phyloP scores from a whole-genome alignment of 306 rosid species.

The Casuarina cunninghamiana region DNA sequence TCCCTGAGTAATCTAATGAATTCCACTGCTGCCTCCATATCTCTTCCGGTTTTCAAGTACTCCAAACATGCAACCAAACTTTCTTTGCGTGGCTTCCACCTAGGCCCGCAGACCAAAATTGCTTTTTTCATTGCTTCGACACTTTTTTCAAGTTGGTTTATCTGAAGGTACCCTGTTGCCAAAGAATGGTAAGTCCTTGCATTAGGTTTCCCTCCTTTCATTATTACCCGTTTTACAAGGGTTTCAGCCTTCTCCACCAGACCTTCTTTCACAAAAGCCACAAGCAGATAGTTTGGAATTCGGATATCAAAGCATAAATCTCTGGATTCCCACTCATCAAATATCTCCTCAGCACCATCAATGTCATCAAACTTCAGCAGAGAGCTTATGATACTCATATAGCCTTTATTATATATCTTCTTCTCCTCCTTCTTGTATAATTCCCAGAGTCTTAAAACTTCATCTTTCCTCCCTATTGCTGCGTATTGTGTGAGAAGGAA shows the following conservation, averaged over 20 bases:
- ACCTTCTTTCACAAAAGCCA: slow-evolving; percentile 29
- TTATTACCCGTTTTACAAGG: slow-evolving; percentile 13
- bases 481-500: slow-evolving; percentile 30
- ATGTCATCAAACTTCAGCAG: slow-evolving; percentile 21
- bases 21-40: slow-evolving; percentile 24
- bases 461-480: slow-evolving; percentile 30
- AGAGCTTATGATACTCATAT: slow-evolving; percentile 17
- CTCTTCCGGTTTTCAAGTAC: slow-evolving; percentile 22
- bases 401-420: slow-evolving; percentile 14
- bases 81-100: slow-evolving; percentile 9
- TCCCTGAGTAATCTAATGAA: slow-evolving; percentile 10
- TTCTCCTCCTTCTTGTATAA: slow-evolving; percentile 13
- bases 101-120: too few relatives aligned
- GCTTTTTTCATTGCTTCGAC: too few relatives aligned
- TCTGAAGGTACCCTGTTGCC: slow-evolving; percentile 9
- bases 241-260: slow-evolving; percentile 28
- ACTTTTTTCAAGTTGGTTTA: neutral
- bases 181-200: slow-evolving; percentile 10
- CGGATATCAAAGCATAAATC: slow-evolving; percentile 21
- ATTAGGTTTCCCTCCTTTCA: slow-evolving; percentile 5
- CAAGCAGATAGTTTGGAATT: slow-evolving; percentile 26
- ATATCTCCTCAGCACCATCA: slow-evolving; percentile 34
- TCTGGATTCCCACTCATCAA: slow-evolving; percentile 36
- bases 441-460: slow-evolving; percentile 31
- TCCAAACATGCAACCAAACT: slow-evolving; percentile 21